A percentile compares a stretch with the other conserved stretches of the same genome.
phyloP scores from a whole-genome alignment of 2,329 filamentous ascomycete species.

The Emericellopsis atlantica region DNA sequence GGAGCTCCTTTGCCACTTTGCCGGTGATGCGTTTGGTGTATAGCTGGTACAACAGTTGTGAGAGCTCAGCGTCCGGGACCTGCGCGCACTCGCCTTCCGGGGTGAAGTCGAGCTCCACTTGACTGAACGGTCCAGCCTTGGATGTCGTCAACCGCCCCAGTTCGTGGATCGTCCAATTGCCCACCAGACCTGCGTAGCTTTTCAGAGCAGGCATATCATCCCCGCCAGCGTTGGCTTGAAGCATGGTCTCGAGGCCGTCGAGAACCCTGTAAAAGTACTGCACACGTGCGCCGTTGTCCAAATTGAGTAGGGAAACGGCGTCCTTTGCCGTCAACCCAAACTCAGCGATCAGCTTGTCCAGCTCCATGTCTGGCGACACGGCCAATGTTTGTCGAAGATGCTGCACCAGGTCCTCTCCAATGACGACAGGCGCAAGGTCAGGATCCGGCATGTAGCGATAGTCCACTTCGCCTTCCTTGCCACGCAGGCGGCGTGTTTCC shows the following conservation, averaged over 20 bases:
- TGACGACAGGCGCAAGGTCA: constrained; percentile 69
- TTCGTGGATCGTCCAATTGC: constrained; percentile 64
- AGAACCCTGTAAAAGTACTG: constrained; percentile 71
- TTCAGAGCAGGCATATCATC: constrained; percentile 11
- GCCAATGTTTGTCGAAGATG: constrained; percentile 53
- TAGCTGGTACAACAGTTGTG: constrained; percentile 37
- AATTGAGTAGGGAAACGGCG: constrained; percentile 62
- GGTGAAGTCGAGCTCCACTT: constrained; percentile 23
- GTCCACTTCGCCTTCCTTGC: constrained; percentile 94
- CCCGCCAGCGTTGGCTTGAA: constrained; percentile 8
- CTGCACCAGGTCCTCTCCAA: constrained; percentile 56
- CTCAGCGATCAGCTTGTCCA: constrained; percentile 45
- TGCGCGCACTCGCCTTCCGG: constrained; percentile 31
- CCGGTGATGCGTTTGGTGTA: constrained; percentile 36
- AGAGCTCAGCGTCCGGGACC: constrained; percentile 32
- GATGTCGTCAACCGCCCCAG: constrained; percentile 55
- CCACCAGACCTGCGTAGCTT: constrained; percentile 31
- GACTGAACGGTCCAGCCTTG: constrained; percentile 18
- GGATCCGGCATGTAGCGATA: constrained; percentile 98
- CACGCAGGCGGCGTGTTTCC: constrained; percentile 68
- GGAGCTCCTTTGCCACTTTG: constrained; percentile 44
- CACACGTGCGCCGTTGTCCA: constrained; percentile 67
- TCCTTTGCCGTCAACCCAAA: constrained; percentile 71
- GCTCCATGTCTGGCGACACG: constrained; percentile 56
- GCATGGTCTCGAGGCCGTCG: constrained; percentile 24